Conservation (phyloP, 192 early-diverging fungal genomes). For the Cladochytrium replicatum region DNA sequence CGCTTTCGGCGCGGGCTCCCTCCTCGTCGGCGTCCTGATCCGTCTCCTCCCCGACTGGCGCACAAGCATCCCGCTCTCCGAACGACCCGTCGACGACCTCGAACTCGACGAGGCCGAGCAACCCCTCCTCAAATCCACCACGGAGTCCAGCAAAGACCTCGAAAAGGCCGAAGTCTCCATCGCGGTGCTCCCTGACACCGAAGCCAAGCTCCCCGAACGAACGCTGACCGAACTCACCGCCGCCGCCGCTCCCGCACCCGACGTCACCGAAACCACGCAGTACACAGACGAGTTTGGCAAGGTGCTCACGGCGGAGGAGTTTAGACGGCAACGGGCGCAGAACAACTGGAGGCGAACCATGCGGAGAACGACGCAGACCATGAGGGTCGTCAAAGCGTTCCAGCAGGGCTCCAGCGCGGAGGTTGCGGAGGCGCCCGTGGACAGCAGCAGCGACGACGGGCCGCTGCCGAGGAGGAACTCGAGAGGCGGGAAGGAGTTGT, state of each 20-base stretch:
- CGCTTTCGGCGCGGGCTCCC: conserved; percentile 60
- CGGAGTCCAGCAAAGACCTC: background rate
- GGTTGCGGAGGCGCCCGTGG: background rate
- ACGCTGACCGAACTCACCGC: background rate
- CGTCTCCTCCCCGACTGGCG: conserved; percentile 72
- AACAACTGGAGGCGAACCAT: background rate
- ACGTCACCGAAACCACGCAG: background rate
- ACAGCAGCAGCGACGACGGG: background rate
- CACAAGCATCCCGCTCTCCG: conserved; percentile 5
- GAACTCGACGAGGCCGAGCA: too few relatives aligned
- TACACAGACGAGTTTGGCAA: background rate
- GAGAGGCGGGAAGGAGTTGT: conserved; percentile 19
- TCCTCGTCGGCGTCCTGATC: conserved; percentile 78
- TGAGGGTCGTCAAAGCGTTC: conserved; percentile 2
- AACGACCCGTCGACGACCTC: background rate
- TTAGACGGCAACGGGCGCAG: background rate
- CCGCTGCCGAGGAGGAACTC: background rate
- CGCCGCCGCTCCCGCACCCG: background rate
- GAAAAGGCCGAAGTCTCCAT: background rate
- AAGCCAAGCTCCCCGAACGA: background rate
- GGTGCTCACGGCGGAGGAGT: conserved; percentile 13
- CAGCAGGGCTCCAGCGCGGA: background rate
- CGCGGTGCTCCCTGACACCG: background rate
- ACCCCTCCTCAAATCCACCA: background rate
- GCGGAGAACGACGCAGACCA: background rate